Conservation (phyloP, 75 land plant genomes). For the Ceratopteris richardii region DNA sequence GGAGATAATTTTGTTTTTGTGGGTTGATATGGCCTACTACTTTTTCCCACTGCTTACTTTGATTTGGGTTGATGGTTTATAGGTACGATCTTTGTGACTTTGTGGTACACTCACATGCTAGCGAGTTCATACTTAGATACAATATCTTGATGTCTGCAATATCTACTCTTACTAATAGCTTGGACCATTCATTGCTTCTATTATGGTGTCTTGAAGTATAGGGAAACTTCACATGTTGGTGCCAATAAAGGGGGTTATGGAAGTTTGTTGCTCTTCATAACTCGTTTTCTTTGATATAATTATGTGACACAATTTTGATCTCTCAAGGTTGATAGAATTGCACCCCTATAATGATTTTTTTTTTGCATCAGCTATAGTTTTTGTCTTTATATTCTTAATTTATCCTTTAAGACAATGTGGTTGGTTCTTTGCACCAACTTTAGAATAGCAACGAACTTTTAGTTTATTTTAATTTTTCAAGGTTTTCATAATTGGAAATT, state of each 20-base stretch:
- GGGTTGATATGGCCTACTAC: slow-evolving; percentile 9
- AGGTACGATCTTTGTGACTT: slow-evolving; percentile 28
- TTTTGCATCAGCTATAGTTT: no score
- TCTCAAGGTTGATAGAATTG: slow-evolving; percentile 13
- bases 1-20: slow-evolving; percentile 14
- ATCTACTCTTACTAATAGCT: slow-evolving; percentile 1
- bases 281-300: slow-evolving; percentile 11
- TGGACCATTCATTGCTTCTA: slow-evolving; percentile 3
- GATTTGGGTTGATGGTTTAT: slow-evolving; percentile 22
- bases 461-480: no score
- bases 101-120: slow-evolving; percentile 27
- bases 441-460: no score
- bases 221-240: slow-evolving; percentile 9
- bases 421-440: no score
- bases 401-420: no score
- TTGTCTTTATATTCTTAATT: no score
- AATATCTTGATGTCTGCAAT: not conserved
- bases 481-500: no score
- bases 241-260: slow-evolving; percentile 13
- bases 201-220: slow-evolving; percentile 3
- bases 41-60: slow-evolving; percentile 13
- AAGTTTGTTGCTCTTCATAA: slow-evolving; percentile 12
- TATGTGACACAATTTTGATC: slow-evolving; percentile 8
- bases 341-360: slow-evolving; percentile 14
- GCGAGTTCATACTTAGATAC: slow-evolving; percentile 5